A percentile compares a stretch with the other conserved stretches of the same genome.
Conservation (phyloP, 2,329 filamentous ascomycete species). For the Neofusicoccum umdonicola region DNA sequence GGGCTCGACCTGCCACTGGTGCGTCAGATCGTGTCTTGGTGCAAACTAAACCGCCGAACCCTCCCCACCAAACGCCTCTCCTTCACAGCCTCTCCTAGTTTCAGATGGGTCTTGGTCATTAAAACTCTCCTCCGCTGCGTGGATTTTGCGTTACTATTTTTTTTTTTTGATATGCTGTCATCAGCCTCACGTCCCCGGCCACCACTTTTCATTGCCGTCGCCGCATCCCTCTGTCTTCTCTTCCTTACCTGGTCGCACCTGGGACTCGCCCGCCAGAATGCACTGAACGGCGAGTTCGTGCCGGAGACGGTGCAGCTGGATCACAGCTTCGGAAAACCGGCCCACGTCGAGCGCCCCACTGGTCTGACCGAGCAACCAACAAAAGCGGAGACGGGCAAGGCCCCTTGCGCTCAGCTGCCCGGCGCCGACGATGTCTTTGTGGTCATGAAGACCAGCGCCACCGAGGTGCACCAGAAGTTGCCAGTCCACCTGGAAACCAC, state of each 20-base stretch:
- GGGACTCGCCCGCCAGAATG: slow-evolving; percentile 5
- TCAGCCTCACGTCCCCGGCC: slow-evolving; percentile 11
- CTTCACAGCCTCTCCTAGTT: not conserved
- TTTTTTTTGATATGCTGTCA: slow-evolving; percentile 2
- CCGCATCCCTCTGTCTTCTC: slow-evolving; percentile 11
- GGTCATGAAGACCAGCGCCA: slow-evolving; percentile 59
- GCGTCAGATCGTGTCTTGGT: not conserved
- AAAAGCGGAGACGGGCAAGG: not conserved
- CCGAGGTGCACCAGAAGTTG: slow-evolving; percentile 57
- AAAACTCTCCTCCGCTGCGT: not conserved
- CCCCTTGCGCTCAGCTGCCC: slow-evolving; percentile 30
- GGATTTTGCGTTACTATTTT: not conserved
- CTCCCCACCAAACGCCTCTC: not conserved
- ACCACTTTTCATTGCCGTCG: slow-evolving; percentile 15
- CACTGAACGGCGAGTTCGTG: slow-evolving; percentile 9
- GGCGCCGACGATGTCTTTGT: slow-evolving; percentile 54
- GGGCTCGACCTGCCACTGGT: not conserved
- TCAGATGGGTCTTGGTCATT: not conserved
- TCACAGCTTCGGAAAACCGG: slow-evolving; percentile 8
- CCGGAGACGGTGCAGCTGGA: slow-evolving; percentile 17
- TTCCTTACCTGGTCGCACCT: slow-evolving; percentile 11
- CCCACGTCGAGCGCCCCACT: not conserved
- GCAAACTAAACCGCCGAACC: not conserved
- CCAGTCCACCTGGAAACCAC: slow-evolving; percentile 59
- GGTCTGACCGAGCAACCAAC: not conserved